phyloP scores from a whole-genome alignment of 345 rosid genomes.

The Rhodomyrtus tomentosa region DNA sequence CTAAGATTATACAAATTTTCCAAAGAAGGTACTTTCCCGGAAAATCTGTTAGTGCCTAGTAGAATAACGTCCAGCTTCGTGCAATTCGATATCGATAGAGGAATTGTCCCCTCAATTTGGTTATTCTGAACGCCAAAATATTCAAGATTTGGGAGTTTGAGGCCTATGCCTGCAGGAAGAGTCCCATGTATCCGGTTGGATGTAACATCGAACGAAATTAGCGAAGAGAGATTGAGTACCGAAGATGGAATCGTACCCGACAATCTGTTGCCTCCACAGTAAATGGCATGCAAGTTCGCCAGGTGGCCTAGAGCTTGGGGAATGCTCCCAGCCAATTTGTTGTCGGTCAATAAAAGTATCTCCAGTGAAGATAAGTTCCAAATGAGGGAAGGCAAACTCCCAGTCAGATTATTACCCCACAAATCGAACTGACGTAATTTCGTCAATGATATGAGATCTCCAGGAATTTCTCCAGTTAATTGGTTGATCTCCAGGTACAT shows the following conservation, averaged over 20 bases:
- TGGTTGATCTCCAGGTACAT: too few species aligned
- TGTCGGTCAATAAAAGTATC: rapidly evolving
- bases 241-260: background rate
- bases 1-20: rapidly evolving
- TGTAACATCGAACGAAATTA: rapidly evolving
- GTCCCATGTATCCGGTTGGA: rapidly evolving
- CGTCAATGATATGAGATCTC: background rate
- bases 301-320: background rate
- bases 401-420: background rate
- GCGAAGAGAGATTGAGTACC: background rate
- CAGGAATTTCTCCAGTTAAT: background rate
- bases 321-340: background rate
- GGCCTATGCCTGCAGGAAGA: rapidly evolving
- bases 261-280: too few species aligned
- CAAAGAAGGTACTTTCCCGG: rapidly evolving
- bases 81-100: rapidly evolving
- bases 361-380: background rate
- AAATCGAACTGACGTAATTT: background rate
- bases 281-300: too few species aligned
- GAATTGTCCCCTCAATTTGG: background rate
- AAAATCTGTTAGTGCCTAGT: rapidly evolving
- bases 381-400: background rate
- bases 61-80: rapidly evolving
- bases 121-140: rapidly evolving
- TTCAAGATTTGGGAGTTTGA: background rate